Conservation (phyloP, 2,329 filamentous ascomycete genomes). For the Penicillium sp. region DNA sequence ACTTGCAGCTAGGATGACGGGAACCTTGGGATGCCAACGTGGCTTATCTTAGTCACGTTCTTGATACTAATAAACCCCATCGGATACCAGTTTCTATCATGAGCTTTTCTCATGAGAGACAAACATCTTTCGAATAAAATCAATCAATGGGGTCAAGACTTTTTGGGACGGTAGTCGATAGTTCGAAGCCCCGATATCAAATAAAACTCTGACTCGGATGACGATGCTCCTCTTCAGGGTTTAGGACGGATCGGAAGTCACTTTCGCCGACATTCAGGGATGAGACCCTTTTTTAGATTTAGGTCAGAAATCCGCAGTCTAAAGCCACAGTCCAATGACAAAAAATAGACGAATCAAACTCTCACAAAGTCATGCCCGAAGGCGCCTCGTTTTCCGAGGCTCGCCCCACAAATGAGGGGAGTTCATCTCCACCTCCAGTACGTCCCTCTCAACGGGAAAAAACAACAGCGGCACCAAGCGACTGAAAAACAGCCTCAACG, state of each 20-base stretch:
- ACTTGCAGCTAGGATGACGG: not conserved
- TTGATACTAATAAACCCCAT: not conserved
- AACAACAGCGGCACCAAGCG: not conserved
- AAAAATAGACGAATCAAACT: not conserved
- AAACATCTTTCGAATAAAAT: not conserved
- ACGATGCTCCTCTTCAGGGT: not conserved
- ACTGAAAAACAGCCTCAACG: not conserved
- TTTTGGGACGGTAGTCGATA: not conserved
- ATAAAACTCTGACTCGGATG: not conserved
- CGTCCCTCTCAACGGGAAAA: not conserved
- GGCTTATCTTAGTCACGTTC: not conserved
- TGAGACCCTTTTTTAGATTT: not conserved
- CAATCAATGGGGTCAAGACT: not conserved
- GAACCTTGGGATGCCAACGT: not conserved
- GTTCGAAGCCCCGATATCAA: not conserved
- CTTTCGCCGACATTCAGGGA: not conserved
- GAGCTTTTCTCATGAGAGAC: not conserved
- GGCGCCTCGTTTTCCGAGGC: not conserved
- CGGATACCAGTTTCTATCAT: not conserved
- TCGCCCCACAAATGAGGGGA: not conserved
- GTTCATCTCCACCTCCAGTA: not conserved
- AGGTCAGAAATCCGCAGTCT: not conserved
- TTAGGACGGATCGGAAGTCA: not conserved
- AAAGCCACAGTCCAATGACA: not conserved
- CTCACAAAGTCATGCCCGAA: not conserved